phyloP scores from a whole-genome alignment of 2,329 filamentous ascomycete species.

The Stromatinia cepivora region DNA sequence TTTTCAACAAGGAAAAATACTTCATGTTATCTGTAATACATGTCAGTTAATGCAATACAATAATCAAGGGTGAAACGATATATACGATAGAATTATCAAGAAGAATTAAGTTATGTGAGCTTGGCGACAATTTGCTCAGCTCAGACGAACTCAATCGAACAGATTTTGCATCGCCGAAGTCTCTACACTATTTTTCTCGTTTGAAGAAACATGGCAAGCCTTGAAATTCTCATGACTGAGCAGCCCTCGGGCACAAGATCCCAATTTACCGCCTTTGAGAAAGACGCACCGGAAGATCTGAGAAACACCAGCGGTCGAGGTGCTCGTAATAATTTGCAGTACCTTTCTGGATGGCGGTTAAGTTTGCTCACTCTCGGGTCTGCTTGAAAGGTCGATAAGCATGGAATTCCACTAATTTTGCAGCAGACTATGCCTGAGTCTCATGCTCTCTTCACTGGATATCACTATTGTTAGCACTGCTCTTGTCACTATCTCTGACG shows the following conservation, averaged over 20 bases:
- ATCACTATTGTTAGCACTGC: conserved; percentile 17
- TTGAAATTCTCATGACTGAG: neutral
- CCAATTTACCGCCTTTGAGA: neutral
- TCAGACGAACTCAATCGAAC: neutral
- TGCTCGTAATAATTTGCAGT: neutral
- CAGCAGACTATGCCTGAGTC: neutral
- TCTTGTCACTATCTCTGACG: conserved; percentile 9
- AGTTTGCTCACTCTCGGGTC: neutral
- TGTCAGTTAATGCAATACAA: neutral
- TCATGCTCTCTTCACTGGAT: conserved; percentile 7
- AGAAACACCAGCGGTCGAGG: neutral
- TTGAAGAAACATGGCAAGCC: neutral
- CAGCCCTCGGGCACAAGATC: neutral
- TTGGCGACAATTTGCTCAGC: neutral
- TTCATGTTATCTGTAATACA: neutral
- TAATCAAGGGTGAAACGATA: neutral
- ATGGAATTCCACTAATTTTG: neutral
- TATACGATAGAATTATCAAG: neutral
- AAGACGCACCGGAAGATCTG: neutral
- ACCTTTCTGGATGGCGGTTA: conserved; percentile 11
- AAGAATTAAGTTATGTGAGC: neutral
- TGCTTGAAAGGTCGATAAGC: neutral
- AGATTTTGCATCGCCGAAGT: neutral
- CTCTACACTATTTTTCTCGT: neutral
- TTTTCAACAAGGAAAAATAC: neutral